Conservation (phyloP, 805 yeast species). For the Candida dajiaensis region DNA sequence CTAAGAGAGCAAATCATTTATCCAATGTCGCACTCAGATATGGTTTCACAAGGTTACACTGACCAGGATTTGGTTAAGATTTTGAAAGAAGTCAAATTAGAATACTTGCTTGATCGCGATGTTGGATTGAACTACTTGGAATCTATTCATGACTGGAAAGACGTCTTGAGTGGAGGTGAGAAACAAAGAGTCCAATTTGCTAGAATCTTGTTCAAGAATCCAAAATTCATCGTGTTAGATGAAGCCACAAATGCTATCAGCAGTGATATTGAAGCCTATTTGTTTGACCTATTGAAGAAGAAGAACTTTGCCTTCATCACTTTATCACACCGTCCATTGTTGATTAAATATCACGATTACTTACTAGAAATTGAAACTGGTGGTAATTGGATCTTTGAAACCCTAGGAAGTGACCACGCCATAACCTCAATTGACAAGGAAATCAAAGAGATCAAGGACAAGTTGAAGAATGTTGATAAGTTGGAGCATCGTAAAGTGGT, state of each 20-base stretch:
- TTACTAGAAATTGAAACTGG: slow-evolving; percentile 61
- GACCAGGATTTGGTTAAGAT: slow-evolving; percentile 67
- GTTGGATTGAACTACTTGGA: slow-evolving; percentile 41
- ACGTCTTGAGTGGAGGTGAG: slow-evolving; percentile 94
- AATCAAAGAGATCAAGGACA: slow-evolving; percentile 56
- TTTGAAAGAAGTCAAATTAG: slow-evolving; percentile 71
- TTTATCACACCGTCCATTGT: slow-evolving; percentile 74
- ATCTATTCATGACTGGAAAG: slow-evolving; percentile 69
- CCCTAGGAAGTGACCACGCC: slow-evolving; percentile 60
- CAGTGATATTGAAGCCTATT: slow-evolving; percentile 81
- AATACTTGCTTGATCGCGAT: slow-evolving; percentile 67
- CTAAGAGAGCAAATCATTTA: slow-evolving; percentile 88
- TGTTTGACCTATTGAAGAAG: slow-evolving; percentile 68
- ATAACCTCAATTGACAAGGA: slow-evolving; percentile 68
- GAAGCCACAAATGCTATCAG: slow-evolving; percentile 94
- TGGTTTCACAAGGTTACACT: slow-evolving; percentile 62
- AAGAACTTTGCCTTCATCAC: slow-evolving; percentile 75
- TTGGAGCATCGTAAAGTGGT: slow-evolving; percentile 58
- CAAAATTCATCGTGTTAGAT: slow-evolving; percentile 77
- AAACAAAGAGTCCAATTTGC: slow-evolving; percentile 89
- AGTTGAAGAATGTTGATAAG: slow-evolving; percentile 50
- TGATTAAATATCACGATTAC: slow-evolving; percentile 79
- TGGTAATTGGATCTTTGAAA: slow-evolving; percentile 55
- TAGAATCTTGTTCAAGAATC: slow-evolving; percentile 71
- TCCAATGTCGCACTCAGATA: slow-evolving; percentile 73